Base-by-base conservation (phyloP, 768 basidiomycete genomes). In the Hygrophoropsis aurantiaca region DNA sequence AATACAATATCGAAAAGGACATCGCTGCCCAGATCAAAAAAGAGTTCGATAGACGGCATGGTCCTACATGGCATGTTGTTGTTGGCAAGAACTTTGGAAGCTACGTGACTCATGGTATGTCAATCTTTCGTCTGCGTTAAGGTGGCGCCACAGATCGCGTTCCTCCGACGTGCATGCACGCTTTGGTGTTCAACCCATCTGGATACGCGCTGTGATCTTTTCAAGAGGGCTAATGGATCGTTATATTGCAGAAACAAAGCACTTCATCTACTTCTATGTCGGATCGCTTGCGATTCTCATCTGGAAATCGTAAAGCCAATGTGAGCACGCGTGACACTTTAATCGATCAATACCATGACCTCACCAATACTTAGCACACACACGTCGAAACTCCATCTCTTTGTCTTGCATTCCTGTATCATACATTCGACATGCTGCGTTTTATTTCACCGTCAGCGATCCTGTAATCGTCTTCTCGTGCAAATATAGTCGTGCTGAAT, bases 61-160 rank as follows among this genome's bases (percentile, higher is more conserved):
- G 92, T 20, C 84, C 90, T 47, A 97, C 94, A 58, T 98, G 95
- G 95, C 95, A 98, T 67, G 93, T 94, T 67, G 94, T 98, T 55
- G 95, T 95, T 42, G 95, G 95, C 51, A 97, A 95, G 78, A 97
- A 97, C 75, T 97, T 95, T 81, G 94, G 94, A 42, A 92, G 90
- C 72, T 97, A 94, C 65, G 94, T 97, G 35, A 97, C 94, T 37
- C 94, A 97, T 62, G 94, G 94, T 95, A 56, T 58, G 85, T 69
- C 25, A 44, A 50, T 21, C 47, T 46, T 47, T 47, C 26, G 16
- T 43, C 36, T 16, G 44, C 51, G 27, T 30, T 13, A 6, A 7
- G 7, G 27, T 6, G 13, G 27, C 27, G 27, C 6, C 42, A 47
- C 47, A 55, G 44, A 62, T n/a, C 65, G 61, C 58, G 61, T 58